Evolutionary conservation across 2,329 filamentous ascomycete species (phyloP).

Genomic region (Cyanodermella asteris): DNA sequence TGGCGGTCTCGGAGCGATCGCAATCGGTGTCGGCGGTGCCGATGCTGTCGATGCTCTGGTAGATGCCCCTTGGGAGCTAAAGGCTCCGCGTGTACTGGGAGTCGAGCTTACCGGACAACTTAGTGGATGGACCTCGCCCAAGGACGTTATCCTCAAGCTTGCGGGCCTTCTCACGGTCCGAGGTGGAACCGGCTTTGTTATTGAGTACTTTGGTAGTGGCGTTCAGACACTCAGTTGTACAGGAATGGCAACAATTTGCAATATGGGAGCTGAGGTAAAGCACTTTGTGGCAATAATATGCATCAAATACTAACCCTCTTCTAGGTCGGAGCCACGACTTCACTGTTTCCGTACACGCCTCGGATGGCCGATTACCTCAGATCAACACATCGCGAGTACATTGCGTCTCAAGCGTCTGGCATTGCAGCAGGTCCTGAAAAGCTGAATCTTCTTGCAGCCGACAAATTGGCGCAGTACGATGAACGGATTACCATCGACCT

Average conservation of each 20-base stretch:
- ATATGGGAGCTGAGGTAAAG: conserved; percentile 41
- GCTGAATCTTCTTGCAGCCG: conserved; percentile 50
- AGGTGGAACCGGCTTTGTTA: conserved; percentile 81
- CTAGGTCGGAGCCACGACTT: conserved; percentile 92
- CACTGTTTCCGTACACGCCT: conserved; percentile 76
- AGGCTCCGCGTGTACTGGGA: conserved; percentile 76
- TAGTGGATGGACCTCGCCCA: conserved; percentile 77
- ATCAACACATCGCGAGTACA: conserved; percentile 55
- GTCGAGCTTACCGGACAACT: conserved; percentile 67
- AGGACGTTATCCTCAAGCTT: conserved; percentile 82
- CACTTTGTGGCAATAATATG: not conserved
- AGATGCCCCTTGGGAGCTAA: conserved; percentile 91
- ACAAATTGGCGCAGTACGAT: conserved; percentile 70
- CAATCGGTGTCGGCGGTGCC: conserved; percentile 90
- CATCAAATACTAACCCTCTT: conserved; percentile 23
- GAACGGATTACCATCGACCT: conserved; percentile 79
- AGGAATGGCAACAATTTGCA: conserved; percentile 78
- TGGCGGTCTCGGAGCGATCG: conserved; percentile 80
- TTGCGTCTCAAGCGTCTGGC: conserved; percentile 43
- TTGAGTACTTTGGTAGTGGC: conserved; percentile 83
- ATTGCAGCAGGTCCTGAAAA: conserved; percentile 35
- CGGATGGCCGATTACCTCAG: conserved; percentile 69
- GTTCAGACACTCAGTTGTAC: conserved; percentile 77
- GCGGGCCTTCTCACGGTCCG: conserved; percentile 80
- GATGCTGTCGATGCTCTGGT: conserved; percentile 94